These are phyloP conservation scores for Chara braunii DNA, from an alignment of 139 green algal species.

Conservation along the genomic window DNA sequence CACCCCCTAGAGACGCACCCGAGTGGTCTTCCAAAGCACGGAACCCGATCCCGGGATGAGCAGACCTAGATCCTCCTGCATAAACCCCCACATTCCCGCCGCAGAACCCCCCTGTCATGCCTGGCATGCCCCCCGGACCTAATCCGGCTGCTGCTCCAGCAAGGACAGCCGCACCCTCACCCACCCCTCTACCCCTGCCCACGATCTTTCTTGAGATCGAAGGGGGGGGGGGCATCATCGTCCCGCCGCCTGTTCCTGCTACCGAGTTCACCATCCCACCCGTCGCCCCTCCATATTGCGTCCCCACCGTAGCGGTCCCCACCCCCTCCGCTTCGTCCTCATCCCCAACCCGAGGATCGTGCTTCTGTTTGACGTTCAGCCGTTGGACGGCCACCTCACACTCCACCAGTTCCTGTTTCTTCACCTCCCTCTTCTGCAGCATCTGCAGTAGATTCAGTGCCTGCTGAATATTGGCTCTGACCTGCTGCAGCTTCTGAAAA, in stretches of 20 bases:
- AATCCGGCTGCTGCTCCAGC: too few species aligned
- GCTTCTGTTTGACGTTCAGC: constrained; percentile 17
- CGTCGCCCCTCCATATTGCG: background rate
- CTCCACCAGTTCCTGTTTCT: constrained; percentile 27
- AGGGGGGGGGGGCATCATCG: background rate
- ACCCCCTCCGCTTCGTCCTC: background rate
- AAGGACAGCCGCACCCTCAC: too few species aligned
- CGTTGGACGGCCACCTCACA: constrained; percentile 18
- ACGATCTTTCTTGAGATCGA: background rate
- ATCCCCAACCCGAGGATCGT: background rate
- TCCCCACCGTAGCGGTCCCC: background rate
- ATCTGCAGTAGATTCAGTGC: background rate
- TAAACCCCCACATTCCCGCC: too few species aligned
- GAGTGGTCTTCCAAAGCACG: too few species aligned
- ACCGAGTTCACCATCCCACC: background rate
- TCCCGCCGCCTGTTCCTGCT: background rate
- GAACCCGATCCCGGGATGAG: too few species aligned
- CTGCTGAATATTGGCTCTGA: background rate
- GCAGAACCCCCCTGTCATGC: too few species aligned
- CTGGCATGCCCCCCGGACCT: too few species aligned
- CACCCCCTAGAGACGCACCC: too few species aligned
- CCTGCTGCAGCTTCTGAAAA: constrained; percentile 35
- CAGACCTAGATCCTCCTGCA: too few species aligned
- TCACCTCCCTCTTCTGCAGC: constrained; percentile 22
- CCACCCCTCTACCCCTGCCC: background rate